Conservation (phyloP, 129 eudicot species). For the Pittosporum tobira region DNA sequence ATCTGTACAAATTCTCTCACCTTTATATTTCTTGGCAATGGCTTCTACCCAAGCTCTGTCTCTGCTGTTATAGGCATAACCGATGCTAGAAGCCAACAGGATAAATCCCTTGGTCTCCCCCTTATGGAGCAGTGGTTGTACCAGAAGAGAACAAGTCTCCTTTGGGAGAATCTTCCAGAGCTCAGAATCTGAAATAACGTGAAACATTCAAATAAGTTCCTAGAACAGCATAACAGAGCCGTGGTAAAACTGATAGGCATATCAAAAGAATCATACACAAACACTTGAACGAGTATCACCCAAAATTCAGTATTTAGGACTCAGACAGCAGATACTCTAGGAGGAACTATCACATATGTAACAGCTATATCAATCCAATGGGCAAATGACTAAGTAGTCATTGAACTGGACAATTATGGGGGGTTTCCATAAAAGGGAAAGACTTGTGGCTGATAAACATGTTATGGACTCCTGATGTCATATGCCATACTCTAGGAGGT, state of each 20-base stretch:
- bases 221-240: neutral
- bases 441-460: neutral
- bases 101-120: constrained; percentile 42
- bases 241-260: no score
- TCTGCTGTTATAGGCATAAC: constrained; percentile 58
- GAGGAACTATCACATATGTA: no score
- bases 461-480: no score
- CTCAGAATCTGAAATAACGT: constrained; percentile 40
- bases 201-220: neutral
- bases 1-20: constrained; percentile 16
- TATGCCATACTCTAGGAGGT: neutral
- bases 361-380: no score
- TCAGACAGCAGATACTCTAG: no score
- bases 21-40: constrained; percentile 58
- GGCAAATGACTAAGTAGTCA: no score
- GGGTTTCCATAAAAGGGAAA: no score
- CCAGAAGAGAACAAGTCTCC: constrained; percentile 60
- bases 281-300: neutral
- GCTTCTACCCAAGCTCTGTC: constrained; percentile 78
- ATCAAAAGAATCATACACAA: neutral
- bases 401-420: no score
- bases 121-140: constrained; percentile 46
- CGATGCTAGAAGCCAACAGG: constrained; percentile 64
- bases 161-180: constrained; percentile 60
- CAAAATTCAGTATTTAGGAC: neutral